Evolutionary conservation across 2,329 filamentous ascomycete genomes (phyloP).

Genomic region (Claviceps paspali): DNA sequence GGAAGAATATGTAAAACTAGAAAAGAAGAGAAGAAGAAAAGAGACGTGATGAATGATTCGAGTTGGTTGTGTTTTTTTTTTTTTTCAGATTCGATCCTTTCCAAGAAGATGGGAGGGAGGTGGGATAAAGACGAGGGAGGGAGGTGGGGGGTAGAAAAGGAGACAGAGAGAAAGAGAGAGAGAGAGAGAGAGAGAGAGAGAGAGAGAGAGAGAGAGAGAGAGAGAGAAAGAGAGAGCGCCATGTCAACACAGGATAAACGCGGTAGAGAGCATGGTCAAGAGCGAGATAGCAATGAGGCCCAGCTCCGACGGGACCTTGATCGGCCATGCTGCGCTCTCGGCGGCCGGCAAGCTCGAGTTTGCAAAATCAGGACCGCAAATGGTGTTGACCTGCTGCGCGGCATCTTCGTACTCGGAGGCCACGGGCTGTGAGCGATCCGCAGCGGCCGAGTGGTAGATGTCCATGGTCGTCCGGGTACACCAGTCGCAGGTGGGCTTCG

Average conservation of each 20-base stretch:
- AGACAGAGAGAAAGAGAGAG: not conserved
- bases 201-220: not conserved
- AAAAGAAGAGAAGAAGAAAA: no score
- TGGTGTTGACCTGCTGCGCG: slow-evolving; percentile 56
- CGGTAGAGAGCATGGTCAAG: slow-evolving; percentile 8
- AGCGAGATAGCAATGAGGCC: slow-evolving; percentile 4
- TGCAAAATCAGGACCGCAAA: slow-evolving; percentile 42
- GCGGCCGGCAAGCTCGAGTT: slow-evolving; percentile 35
- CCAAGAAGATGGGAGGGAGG: no score
- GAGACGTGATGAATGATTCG: no score
- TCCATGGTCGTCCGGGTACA: slow-evolving; percentile 73
- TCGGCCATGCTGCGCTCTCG: slow-evolving; percentile 8
- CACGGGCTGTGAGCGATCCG: slow-evolving; percentile 50
- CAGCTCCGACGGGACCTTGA: slow-evolving; percentile 8
- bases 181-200: not conserved
- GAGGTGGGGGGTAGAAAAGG: no score
- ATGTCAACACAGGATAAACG: no score
- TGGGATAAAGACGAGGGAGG: no score
- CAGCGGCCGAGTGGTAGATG: slow-evolving; percentile 56
- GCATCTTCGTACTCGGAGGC: slow-evolving; percentile 54
- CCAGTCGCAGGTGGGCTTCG: slow-evolving; percentile 56
- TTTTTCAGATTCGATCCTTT: no score
- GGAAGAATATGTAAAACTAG: no score
- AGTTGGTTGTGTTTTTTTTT: no score
- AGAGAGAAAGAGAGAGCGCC: no score